Base-by-base conservation (phyloP, 306 rosid genomes). In the Lagenaria siceraria region DNA sequence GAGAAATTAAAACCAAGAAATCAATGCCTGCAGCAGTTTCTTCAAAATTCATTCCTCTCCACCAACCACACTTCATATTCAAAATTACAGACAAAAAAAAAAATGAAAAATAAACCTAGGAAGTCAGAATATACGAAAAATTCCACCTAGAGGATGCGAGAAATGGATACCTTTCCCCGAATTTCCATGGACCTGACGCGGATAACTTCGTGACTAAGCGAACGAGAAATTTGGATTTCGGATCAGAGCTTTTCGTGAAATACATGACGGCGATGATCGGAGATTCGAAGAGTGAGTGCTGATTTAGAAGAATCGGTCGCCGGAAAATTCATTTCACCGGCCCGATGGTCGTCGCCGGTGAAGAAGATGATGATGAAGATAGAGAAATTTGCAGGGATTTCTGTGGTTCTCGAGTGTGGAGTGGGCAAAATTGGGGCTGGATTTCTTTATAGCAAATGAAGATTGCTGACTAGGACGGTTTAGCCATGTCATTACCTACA, bases 251-350 rank as follows among this genome's bases (percentile, higher is more conserved):
- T 77, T 85, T 93, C 96, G 81, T 87, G 97, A 83, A 94, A 94
- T 61, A 84, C 94, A 76, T 94, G 97, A 40, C 90, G 86, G 78
- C 96, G 97, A 85, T 89, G 94, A 78, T 87, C 91, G 82, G 90
- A 85, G 58, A 91, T 83, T 74, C 90, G 90, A 74, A 88, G 86
- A 86, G 81, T 85, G 72, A 68, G 85, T 54, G 75, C 62, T 14
- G 78, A 54, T n/a, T 69, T 54, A 14, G 72, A 82, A 8, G 79
- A 76, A 1, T 72, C 7, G 1, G 15, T 83, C 25, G 87, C 96
- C 87, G 90, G 90, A 83, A 80, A 78, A 76, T 82, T 88, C 98
- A 91, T 94, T 76, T 83, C 87, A 88, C 72, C 84, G 81, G 89
- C 85, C 85, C 82, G 79, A n/a, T 38, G 55, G 25, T 22, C 40